These are phyloP conservation scores for Lentinus brumalis DNA, from an alignment of 768 basidiomycete species.

Conservation along the genomic window DNA sequence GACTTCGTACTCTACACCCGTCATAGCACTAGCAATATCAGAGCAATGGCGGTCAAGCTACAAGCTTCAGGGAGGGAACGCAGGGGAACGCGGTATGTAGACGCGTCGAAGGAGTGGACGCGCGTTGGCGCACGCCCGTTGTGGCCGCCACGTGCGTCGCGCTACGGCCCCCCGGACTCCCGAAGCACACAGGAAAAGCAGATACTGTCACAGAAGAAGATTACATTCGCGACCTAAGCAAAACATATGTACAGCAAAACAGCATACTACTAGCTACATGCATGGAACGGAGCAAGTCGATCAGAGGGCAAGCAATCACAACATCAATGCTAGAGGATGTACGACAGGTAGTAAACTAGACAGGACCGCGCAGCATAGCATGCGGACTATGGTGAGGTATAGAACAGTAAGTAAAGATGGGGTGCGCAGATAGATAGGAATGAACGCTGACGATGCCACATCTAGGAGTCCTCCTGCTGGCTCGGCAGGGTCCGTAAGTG, in stretches of 20 bases:
- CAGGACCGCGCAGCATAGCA: not conserved
- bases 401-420: not conserved
- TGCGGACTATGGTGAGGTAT: not conserved
- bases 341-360: constrained; percentile 11
- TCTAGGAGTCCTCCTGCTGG: not conserved
- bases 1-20: constrained; percentile 65
- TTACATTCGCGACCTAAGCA: not conserved
- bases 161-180: not conserved
- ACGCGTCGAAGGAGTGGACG: constrained; percentile 12
- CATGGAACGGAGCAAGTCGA: not conserved
- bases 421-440: not conserved
- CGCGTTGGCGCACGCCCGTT: constrained; percentile 6
- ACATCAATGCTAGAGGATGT: not conserved
- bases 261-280: not conserved
- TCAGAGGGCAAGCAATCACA: not conserved
- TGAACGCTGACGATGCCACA: too few relatives aligned
- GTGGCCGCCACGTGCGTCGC: not conserved
- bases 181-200: not conserved
- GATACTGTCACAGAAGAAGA: not conserved
- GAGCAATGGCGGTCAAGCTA: not conserved
- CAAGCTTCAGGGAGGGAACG: not conserved
- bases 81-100: not conserved
- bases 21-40: constrained; percentile 32
- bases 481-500: constrained; percentile 40
- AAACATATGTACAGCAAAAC: constrained; percentile 12